Evolutionary conservation across 2,329 filamentous ascomycete genomes (phyloP), one percentile per base, ranked within the genome.

Genomic region (Epicoccum sorghinum): DNA sequence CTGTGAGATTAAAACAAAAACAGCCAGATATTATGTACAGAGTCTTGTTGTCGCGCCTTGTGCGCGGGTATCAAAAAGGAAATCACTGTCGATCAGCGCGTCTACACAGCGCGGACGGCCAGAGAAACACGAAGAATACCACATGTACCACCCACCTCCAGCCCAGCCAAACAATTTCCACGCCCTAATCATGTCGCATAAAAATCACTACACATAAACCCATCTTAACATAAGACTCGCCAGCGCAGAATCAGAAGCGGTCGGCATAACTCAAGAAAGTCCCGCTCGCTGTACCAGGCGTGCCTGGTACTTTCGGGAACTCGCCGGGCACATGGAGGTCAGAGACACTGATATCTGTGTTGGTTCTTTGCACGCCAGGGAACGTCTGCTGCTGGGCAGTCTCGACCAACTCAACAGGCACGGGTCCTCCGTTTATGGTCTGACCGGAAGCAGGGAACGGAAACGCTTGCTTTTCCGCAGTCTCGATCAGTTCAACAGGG

Each of bases 251-350:
- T 50, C 27, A 55, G 37, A 47, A 47, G 22, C 52, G 52, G 25
- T 55, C 40, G n/a, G 36, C 32, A 22, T 56, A 51, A 44, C 39
- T 47, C 32, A 51, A 13, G 24, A 47, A 56, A 9, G 52, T 56
- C 7, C 47, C 52, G 14, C 36, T 30, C n/a, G 47, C 37, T 4
- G 52, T 56, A 25, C 47, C 47, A 14, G 52, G 52, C 47, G 41
- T 49, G 29, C 41, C 52, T 35, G 52, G 50, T 7, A 49, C 50
- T 43, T 62, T 69, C 0, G 86, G 86, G 67, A 82, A 91, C 61
- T 87, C 81, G 9, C 89, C 89, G 3, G 89, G 89, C 14, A 91
- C 82, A 66, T 89, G 87, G 45, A 91, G 74, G 66, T 87, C 82
- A 49, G 85, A 86, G 39, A 89, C 83, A 25, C 74, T 78, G 24